A percentile compares a stretch with the other conserved stretches of the same genome.
phyloP scores from a whole-genome alignment of 192 early-diverging fungal species.

The Coemansia sp. region DNA sequence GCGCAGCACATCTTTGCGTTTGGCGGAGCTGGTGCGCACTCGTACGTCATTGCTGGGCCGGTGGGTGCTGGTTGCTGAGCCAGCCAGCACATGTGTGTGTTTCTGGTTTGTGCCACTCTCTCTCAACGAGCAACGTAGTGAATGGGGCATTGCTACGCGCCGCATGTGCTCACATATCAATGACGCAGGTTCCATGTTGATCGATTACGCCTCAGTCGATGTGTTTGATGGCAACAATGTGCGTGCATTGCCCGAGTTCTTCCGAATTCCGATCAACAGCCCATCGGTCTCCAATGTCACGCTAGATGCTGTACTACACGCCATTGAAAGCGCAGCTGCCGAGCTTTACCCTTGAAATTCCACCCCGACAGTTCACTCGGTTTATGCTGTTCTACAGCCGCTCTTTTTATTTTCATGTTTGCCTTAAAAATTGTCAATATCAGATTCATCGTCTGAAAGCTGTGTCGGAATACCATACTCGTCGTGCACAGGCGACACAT shows the following conservation, averaged over 20 bases:
- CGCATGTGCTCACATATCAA: slow-evolving; percentile 43
- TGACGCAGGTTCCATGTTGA: slow-evolving; percentile 58
- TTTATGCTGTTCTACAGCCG: too few relatives aligned
- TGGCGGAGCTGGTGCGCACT: slow-evolving; percentile 34
- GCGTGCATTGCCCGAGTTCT: slow-evolving; percentile 58
- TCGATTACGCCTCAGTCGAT: slow-evolving; percentile 67
- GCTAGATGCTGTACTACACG: slow-evolving; percentile 52
- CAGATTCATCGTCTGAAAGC: slow-evolving; percentile 36
- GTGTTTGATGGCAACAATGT: slow-evolving; percentile 5
- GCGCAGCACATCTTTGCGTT: slow-evolving; percentile 51
- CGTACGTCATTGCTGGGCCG: slow-evolving; percentile 29
- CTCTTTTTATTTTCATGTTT: neutral
- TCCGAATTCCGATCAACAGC: slow-evolving; percentile 71
- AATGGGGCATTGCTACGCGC: slow-evolving; percentile 54
- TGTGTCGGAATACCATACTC: slow-evolving; percentile 28
- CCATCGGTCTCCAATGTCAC: slow-evolving; percentile 57
- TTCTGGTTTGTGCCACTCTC: slow-evolving; percentile 71
- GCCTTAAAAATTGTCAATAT: slow-evolving; percentile 34
- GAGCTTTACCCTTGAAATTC: neutral
- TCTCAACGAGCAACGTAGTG: neutral
- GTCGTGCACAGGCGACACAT: slow-evolving; percentile 9
- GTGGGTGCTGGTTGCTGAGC: slow-evolving; percentile 45
- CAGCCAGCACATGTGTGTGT: slow-evolving; percentile 57
- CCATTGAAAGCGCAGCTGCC: slow-evolving; percentile 56
- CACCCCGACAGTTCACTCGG: too few relatives aligned